phyloP scores from a whole-genome alignment of 768 basidiomycete species.

The Amanita polypyramis region DNA sequence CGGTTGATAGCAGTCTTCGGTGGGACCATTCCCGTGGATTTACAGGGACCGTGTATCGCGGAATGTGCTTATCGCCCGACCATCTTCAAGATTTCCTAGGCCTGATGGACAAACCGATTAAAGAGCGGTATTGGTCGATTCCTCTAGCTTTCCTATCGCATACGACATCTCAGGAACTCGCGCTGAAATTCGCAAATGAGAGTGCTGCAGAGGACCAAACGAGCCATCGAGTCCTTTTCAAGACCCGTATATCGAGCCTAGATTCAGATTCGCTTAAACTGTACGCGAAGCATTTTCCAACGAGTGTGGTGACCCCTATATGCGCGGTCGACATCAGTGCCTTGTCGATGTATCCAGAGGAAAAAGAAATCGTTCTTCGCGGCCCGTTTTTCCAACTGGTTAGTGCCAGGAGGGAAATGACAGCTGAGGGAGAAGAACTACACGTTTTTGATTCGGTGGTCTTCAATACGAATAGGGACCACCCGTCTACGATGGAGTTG shows the following conservation, averaged over 20 bases:
- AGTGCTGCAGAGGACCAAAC: constrained; percentile 5
- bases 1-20: constrained; percentile 1
- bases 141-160: constrained; percentile 15
- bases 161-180: constrained; percentile 10
- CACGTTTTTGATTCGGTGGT: constrained; percentile 14
- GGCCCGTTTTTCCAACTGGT: constrained; percentile 17
- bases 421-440: constrained; percentile 4
- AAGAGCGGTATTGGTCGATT: constrained; percentile 16
- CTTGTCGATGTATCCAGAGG: constrained; percentile 14
- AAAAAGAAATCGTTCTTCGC: constrained; percentile 14
- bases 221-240: constrained; percentile 11
- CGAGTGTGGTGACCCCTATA: constrained; percentile 14
- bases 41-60: constrained; percentile 13
- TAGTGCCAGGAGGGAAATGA: constrained; percentile 10
- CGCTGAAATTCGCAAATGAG: constrained; percentile 10
- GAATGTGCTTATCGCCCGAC: constrained; percentile 10
- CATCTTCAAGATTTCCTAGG: constrained; percentile 11
- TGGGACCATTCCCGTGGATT: constrained; percentile 6
- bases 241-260: constrained; percentile 13
- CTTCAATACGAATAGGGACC: constrained; percentile 15
- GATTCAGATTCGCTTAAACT: constrained; percentile 8
- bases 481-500: constrained; percentile 17
- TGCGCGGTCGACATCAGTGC: constrained; percentile 15
- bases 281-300: constrained; percentile 12
- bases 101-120: constrained; percentile 12